A percentile compares a stretch with the other conserved stretches of the same genome.
Conservation (phyloP, 179 eudicot genomes). For the Beta corolliflora region DNA sequence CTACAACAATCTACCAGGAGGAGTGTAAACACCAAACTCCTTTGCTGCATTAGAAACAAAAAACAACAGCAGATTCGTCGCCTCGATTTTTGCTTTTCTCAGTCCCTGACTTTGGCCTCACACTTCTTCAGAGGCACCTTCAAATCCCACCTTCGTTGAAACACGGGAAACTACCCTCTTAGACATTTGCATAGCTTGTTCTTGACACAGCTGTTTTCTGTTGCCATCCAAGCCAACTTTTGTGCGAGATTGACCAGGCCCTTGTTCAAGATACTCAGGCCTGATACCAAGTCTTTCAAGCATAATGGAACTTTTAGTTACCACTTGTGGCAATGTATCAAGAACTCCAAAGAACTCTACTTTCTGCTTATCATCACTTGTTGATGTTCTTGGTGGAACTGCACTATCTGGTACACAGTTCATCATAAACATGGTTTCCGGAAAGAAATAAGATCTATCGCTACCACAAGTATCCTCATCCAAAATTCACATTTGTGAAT, state of each 20-base stretch:
- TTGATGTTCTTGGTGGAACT: conserved; percentile 42
- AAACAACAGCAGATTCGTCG: no score
- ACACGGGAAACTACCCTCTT: conserved; percentile 67
- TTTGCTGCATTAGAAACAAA: no score
- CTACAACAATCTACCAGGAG: no score
- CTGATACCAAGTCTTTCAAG: conserved; percentile 93
- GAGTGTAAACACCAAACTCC: no score
- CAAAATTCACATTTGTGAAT: conserved; percentile 79
- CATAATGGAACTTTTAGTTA: conserved; percentile 81
- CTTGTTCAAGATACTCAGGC: conserved; percentile 78
- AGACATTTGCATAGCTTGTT: conserved; percentile 73
- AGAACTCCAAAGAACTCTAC: conserved; percentile 73
- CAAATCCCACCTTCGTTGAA: conserved; percentile 65
- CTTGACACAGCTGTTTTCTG: conserved; percentile 56
- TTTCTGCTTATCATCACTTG: conserved; percentile 41
- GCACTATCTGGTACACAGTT: conserved; percentile 89
- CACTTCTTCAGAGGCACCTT: conserved; percentile 55
- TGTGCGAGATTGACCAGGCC: conserved; percentile 52
- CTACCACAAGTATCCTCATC: conserved; percentile 72
- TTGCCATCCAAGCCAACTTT: conserved; percentile 53
- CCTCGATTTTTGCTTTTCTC: no score
- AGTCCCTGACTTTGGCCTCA: no score
- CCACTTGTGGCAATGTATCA: conserved; percentile 72
- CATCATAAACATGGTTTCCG: conserved; percentile 81
- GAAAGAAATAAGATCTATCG: conserved; percentile 64